Conservation (phyloP, 2,329 filamentous ascomycete genomes). For the Zasmidium citrigriseum region DNA sequence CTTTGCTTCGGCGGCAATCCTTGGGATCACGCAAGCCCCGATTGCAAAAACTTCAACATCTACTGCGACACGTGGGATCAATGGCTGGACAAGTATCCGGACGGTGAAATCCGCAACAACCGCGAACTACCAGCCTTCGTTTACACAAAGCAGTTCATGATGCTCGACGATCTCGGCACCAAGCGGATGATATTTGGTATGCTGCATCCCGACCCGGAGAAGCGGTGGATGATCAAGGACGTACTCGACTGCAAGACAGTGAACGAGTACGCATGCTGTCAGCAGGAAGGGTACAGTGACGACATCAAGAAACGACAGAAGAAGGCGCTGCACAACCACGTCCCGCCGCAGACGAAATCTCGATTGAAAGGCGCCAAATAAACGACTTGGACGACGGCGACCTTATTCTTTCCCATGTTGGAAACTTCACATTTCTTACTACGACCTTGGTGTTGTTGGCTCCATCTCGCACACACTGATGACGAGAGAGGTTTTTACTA, state of each 20-base stretch:
- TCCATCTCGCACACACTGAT: too few relatives aligned
- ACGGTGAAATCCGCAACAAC: constrained; percentile 51
- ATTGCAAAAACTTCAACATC: constrained; percentile 60
- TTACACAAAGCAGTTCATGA: constrained; percentile 64
- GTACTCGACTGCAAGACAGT: constrained; percentile 60
- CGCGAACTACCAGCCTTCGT: constrained; percentile 55
- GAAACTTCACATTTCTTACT: too few relatives aligned
- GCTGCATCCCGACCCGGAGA: constrained; percentile 75
- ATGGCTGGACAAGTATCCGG: constrained; percentile 61
- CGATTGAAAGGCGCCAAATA: neutral
- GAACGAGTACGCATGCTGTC: constrained; percentile 37
- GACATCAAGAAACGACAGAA: constrained; percentile 40
- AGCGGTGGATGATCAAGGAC: constrained; percentile 69
- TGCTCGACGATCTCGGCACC: constrained; percentile 66
- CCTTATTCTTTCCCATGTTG: too few relatives aligned
- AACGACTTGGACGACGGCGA: neutral
- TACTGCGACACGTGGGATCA: constrained; percentile 69
- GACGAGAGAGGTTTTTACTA: too few relatives aligned
- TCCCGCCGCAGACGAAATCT: constrained; percentile 38
- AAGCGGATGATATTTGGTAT: constrained; percentile 75
- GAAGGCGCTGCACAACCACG: constrained; percentile 45
- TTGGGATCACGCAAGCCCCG: constrained; percentile 68
- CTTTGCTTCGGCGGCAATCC: constrained; percentile 71
- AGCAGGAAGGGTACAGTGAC: constrained; percentile 35
- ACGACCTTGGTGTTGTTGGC: too few relatives aligned